Evolutionary conservation across 345 rosid genomes (phyloP).

Genomic region (Hibiscus tridactylites): DNA sequence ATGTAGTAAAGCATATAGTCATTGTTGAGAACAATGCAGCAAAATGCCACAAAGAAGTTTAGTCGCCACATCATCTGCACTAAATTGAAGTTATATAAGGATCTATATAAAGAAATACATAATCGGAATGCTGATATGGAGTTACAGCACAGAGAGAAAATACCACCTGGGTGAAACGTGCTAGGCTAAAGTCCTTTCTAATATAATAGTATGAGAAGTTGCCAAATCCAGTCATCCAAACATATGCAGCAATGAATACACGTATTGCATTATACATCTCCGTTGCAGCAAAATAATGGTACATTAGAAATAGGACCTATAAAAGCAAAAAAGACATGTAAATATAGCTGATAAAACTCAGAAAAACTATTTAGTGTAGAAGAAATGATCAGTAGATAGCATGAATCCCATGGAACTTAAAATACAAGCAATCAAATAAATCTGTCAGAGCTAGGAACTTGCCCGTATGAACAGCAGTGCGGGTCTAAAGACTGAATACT

Average conservation of each 20-base stretch:
- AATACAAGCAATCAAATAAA: neutral
- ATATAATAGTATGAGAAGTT: neutral
- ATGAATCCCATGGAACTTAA: neutral
- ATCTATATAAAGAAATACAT: neutral
- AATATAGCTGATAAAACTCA: neutral
- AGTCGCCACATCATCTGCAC: neutral
- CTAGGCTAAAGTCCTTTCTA: neutral
- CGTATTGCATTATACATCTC: conserved; percentile 87
- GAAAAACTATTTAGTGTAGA: neutral
- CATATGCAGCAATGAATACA: neutral
- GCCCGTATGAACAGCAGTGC: neutral
- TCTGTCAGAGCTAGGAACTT: neutral
- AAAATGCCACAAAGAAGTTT: neutral
- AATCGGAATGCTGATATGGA: neutral
- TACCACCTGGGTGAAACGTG: neutral
- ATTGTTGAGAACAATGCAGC: neutral
- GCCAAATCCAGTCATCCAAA: neutral
- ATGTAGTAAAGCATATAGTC: neutral
- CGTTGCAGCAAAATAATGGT: conserved; percentile 5
- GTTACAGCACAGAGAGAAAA: neutral
- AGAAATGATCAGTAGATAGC: neutral
- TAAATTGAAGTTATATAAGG: neutral
- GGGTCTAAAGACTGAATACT: neutral
- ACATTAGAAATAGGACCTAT: conserved; percentile 93
- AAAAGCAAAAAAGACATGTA: conserved; percentile 9